These are phyloP conservation scores for Umbilicaria muhlenbergii DNA, from an alignment of 495 filamentous ascomycete species.

Conservation along the genomic window DNA sequence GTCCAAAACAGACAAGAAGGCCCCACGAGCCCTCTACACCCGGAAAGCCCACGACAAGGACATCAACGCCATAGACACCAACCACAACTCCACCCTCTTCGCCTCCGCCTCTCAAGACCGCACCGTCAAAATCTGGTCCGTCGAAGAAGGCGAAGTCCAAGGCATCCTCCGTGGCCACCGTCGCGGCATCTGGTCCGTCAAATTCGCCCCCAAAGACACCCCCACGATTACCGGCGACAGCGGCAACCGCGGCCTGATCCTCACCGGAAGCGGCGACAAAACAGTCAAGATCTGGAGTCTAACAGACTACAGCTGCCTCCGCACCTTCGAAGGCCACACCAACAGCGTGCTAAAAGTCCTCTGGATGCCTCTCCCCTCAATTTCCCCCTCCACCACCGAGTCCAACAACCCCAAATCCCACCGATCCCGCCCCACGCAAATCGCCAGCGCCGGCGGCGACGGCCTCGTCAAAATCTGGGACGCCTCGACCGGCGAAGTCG, in stretches of 20 bases:
- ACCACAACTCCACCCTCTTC: slow-evolving; percentile 52
- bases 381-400: slow-evolving; percentile 14
- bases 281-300: slow-evolving; percentile 93
- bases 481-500: slow-evolving; percentile 58
- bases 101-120: slow-evolving; percentile 93
- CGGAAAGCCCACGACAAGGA: slow-evolving; percentile 96
- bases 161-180: slow-evolving; percentile 85
- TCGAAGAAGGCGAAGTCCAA: slow-evolving; percentile 70
- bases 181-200: slow-evolving; percentile 87
- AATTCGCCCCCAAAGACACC: slow-evolving; percentile 65
- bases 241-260: slow-evolving; percentile 51
- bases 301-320: slow-evolving; percentile 78
- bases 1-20: slow-evolving; percentile 24
- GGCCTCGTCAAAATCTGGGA: slow-evolving; percentile 97
- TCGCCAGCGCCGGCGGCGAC: slow-evolving; percentile 84
- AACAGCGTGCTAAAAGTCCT: slow-evolving; percentile 87
- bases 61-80: slow-evolving; percentile 85
- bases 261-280: slow-evolving; percentile 88
- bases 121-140: slow-evolving; percentile 90
- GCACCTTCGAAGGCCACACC: slow-evolving; percentile 91
- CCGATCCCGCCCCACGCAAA: slow-evolving; percentile 29
- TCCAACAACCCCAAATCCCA: slow-evolving; percentile 15
- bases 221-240: slow-evolving; percentile 56
- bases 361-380: slow-evolving; percentile 56
- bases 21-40: slow-evolving; percentile 51